Base-by-base conservation (phyloP, 768 basidiomycete genomes). In the Piloderma croceum region DNA sequence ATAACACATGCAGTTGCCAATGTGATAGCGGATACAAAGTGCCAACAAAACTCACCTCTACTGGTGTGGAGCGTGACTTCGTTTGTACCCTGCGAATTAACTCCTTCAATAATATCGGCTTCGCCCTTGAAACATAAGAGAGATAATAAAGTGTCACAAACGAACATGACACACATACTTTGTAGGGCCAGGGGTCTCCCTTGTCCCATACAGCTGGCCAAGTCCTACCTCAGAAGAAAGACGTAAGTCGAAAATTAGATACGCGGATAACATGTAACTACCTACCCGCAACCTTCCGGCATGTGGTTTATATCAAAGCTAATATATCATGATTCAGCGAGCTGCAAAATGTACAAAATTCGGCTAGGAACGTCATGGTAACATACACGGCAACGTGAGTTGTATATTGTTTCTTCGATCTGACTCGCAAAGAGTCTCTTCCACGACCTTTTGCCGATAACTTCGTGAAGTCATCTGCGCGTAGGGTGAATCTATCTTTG, bases 181-280 rank as follows among this genome's bases (percentile, higher is more conserved):
- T 43, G 38, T 62, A 54, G 3, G 78, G 79, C 79, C 79, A 83
- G 38, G 62, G 58, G 5, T 53, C 45, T 24, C 63, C 73, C 12
- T 67, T 59, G 29, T 75, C 74, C 78, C 77, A 79, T n/a, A 72
- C 52, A 7, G 78, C 78, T 6, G 79, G 76, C 76, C 76, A 77
- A 17, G 65, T 67, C 19, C 50, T 52, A 40, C 36, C 43, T 36
- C 37, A 24, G 12, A 31, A 38, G 24, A 39, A 21, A 12, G 25
- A n/a, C 6, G 24, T 23, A 19, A 34, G 9, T 12, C 17, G 5
- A n/a, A 35, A 20, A 5, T 15, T 29, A 29, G 19, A 15, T 15
- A 10, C 29, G 29, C 10, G 29, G 15, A 10, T 10, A 67, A n/a
- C 64, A 66, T 5, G 64, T 66, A 31, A 13, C 31, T 29, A 58